phyloP scores from a whole-genome alignment of 1,284 basidiomycete genomes.

The Pascua guehoae region DNA sequence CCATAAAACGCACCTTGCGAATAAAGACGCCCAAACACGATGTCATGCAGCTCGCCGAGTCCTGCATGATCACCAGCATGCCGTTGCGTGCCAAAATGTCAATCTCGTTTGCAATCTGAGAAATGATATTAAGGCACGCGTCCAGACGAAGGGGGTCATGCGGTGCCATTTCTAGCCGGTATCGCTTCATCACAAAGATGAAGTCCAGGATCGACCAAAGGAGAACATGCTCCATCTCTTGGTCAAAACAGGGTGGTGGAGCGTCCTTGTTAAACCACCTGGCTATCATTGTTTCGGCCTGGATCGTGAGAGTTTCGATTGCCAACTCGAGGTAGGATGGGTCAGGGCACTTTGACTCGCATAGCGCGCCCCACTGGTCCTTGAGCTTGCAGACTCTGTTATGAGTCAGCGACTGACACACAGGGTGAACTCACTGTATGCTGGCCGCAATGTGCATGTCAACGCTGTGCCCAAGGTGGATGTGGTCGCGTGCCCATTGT shows the following conservation, averaged over 20 bases:
- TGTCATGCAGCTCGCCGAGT: slow-evolving; percentile 36
- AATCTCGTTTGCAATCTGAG: slow-evolving; percentile 30
- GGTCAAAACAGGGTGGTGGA: slow-evolving; percentile 26
- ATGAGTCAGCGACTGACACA: neutral
- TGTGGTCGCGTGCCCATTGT: slow-evolving; percentile 30
- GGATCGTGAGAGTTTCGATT: slow-evolving; percentile 26
- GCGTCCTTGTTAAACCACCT: slow-evolving; percentile 30
- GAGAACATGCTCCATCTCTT: slow-evolving; percentile 31
- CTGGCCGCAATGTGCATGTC: slow-evolving; percentile 37
- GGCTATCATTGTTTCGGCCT: slow-evolving; percentile 24
- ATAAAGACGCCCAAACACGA: slow-evolving; percentile 27
- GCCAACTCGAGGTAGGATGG: slow-evolving; percentile 27
- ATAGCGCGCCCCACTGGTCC: slow-evolving; percentile 35
- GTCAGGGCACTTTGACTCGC: slow-evolving; percentile 22
- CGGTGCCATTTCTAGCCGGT: slow-evolving; percentile 22
- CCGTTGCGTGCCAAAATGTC: slow-evolving; percentile 29
- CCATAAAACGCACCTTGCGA: slow-evolving; percentile 22
- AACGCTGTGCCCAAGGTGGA: slow-evolving; percentile 29
- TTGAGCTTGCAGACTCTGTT: slow-evolving; percentile 32
- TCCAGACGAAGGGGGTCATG: slow-evolving; percentile 26
- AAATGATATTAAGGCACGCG: slow-evolving; percentile 23
- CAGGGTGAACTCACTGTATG: slow-evolving; percentile 25
- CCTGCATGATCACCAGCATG: slow-evolving; percentile 35
- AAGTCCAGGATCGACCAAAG: slow-evolving; percentile 36
- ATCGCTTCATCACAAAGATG: slow-evolving; percentile 31